A percentile compares a stretch with the other conserved stretches of the same genome.
Conservation (phyloP, 2,329 filamentous ascomycete genomes). For the Alternaria triticimaculans region DNA sequence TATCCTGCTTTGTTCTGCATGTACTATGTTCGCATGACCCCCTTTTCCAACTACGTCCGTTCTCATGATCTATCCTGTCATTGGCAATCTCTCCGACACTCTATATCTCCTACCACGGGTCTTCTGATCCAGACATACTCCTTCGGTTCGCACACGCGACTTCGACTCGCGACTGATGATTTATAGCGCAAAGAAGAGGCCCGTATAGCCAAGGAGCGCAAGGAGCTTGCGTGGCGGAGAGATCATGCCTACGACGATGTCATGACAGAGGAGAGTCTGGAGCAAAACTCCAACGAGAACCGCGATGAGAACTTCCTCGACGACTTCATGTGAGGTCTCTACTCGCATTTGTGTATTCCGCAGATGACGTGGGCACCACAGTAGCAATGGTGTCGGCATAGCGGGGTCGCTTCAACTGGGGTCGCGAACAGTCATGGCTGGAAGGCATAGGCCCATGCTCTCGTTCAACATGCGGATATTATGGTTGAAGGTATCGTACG, state of each 20-base stretch:
- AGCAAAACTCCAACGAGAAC: slow-evolving; percentile 82
- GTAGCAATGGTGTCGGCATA: slow-evolving; percentile 4
- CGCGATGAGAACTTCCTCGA: slow-evolving; percentile 79
- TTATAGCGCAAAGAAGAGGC: slow-evolving; percentile 77
- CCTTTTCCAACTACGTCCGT: background rate
- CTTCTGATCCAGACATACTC: background rate
- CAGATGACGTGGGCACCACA: slow-evolving; percentile 7
- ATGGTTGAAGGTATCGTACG: slow-evolving; percentile 70
- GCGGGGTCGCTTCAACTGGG: slow-evolving; percentile 21
- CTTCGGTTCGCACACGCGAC: background rate
- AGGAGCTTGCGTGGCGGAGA: slow-evolving; percentile 91
- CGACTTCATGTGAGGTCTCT: slow-evolving; percentile 67
- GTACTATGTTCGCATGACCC: background rate
- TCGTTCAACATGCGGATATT: slow-evolving; percentile 77
- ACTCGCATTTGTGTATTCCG: background rate
- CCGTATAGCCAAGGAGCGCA: slow-evolving; percentile 75
- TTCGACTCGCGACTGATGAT: slow-evolving; percentile 10
- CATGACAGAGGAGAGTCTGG: slow-evolving; percentile 82
- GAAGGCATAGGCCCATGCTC: slow-evolving; percentile 69
- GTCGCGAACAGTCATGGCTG: slow-evolving; percentile 39
- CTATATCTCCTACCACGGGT: background rate
- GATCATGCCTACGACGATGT: slow-evolving; percentile 98
- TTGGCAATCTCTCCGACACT: background rate
- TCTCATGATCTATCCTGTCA: background rate
- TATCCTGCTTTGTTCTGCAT: background rate